These are phyloP conservation scores for Isatis lusitanica DNA, from an alignment of 441 rosid species.

Conservation along the genomic window DNA sequence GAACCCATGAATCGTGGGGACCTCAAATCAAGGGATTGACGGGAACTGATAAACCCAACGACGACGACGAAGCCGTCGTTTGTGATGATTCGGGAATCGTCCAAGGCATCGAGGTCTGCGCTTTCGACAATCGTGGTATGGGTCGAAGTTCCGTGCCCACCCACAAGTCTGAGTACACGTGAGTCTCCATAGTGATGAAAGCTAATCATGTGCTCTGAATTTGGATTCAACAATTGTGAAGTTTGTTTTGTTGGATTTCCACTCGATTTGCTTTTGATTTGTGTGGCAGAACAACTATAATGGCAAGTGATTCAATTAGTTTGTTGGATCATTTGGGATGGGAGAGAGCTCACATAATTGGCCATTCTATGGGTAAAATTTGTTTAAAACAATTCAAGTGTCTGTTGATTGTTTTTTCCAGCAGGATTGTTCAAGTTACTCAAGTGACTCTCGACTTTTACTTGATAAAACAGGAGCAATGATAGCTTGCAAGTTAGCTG, in stretches of 20 bases:
- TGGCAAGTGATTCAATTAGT: conserved; percentile 90
- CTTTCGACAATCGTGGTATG: conserved; percentile 94
- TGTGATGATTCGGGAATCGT: conserved; percentile 26
- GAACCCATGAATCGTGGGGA: conserved; percentile 85
- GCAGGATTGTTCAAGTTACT: not conserved
- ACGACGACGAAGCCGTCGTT: conserved; percentile 13
- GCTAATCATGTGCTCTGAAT: not conserved
- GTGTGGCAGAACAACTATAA: conserved; percentile 66
- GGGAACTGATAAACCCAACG: conserved; percentile 55
- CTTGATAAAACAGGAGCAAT: conserved; percentile 68
- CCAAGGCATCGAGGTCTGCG: conserved; percentile 71
- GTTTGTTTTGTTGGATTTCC: not conserved
- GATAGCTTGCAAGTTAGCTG: conserved; percentile 93
- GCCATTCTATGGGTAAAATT: conserved; percentile 93
- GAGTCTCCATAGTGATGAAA: conserved; percentile 36
- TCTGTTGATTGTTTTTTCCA: not conserved
- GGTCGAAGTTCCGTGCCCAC: conserved; percentile 87
- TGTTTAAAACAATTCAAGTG: not conserved
- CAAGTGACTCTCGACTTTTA: not conserved
- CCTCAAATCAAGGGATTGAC: conserved; percentile 80
- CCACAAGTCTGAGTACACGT: conserved; percentile 71
- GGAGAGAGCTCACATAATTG: conserved; percentile 80
- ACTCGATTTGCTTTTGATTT: not conserved
- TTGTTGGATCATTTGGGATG: conserved; percentile 92
- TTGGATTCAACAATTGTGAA: not conserved